These are phyloP conservation scores for Meyerozyma smithsonii DNA, from an alignment of 1,139 yeast species.

Conservation along the genomic window DNA sequence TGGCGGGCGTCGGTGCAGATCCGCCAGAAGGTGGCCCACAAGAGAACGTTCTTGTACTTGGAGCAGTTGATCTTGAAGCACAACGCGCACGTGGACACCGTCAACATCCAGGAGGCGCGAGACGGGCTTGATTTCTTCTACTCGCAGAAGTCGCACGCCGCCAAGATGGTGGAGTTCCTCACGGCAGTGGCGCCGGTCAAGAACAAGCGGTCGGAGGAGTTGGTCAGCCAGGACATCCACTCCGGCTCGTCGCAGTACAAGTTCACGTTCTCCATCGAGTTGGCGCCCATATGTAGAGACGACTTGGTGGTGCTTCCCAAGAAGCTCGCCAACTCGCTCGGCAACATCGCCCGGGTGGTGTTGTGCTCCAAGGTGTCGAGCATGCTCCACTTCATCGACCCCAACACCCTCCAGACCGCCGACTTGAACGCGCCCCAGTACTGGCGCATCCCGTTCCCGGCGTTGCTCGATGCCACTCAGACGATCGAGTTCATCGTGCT, in stretches of 20 bases:
- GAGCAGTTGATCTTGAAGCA: conserved; percentile 93
- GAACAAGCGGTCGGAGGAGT: conserved; percentile 82
- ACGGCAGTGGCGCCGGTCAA: conserved; percentile 84
- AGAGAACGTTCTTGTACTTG: conserved; percentile 88
- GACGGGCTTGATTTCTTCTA: conserved; percentile 96
- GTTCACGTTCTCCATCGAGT: conserved; percentile 88
- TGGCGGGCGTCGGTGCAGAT: conserved; percentile 98
- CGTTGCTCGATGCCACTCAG: conserved; percentile 73
- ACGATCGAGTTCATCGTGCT: conserved; percentile 85
- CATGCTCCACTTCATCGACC: conserved; percentile 81
- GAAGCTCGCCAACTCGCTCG: conserved; percentile 76
- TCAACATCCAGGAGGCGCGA: conserved; percentile 84
- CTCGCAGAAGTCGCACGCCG: conserved; percentile 84
- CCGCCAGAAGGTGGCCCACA: conserved; percentile 95
- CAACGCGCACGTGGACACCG: conserved; percentile 92
- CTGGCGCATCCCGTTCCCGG: conserved; percentile 83
- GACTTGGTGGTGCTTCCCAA: conserved; percentile 89
- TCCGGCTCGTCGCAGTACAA: conserved; percentile 85
- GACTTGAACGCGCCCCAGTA: conserved; percentile 73
- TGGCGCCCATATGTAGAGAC: conserved; percentile 97
- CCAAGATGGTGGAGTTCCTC: conserved; percentile 88
- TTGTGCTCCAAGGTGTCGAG: conserved; percentile 81
- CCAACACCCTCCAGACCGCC: conserved; percentile 72
- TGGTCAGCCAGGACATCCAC: conserved; percentile 88
- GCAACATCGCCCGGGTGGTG: conserved; percentile 79